Conservation (phyloP, 305 asterid species). For the Rubia peregrina region DNA sequence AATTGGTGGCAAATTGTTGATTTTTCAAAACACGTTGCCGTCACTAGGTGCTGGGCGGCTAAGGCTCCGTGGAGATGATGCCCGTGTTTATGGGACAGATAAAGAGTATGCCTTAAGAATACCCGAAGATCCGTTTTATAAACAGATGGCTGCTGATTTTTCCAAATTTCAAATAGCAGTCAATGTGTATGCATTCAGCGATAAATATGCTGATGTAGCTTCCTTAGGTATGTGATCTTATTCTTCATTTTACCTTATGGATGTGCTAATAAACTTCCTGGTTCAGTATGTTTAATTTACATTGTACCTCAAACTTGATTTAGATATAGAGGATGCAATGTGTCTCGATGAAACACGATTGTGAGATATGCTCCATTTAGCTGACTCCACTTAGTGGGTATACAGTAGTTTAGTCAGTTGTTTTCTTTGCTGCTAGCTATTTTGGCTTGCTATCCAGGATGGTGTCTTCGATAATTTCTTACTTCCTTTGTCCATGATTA, state of each 20-base stretch:
- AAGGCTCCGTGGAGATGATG: conserved; percentile 89
- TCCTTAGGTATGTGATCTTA: conserved; percentile 60
- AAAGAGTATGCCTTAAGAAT: conserved; percentile 77
- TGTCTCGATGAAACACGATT: background rate
- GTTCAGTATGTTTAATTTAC: background rate
- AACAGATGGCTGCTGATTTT: conserved; percentile 99
- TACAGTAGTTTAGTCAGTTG: background rate
- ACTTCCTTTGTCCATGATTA: background rate
- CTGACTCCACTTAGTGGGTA: background rate
- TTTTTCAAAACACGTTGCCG: conserved; percentile 86
- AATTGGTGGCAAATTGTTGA: conserved; percentile 94
- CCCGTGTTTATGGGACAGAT: conserved; percentile 79
- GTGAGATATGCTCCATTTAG: background rate
- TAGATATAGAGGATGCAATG: background rate
- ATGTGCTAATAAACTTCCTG: background rate
- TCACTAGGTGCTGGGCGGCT: conserved; percentile 92
- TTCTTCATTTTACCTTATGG: background rate
- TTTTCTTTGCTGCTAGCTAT: background rate
- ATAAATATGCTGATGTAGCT: conserved; percentile 84
- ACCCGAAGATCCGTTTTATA: conserved; percentile 97
- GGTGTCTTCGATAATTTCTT: background rate
- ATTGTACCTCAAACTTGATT: background rate
- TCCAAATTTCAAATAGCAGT: conserved; percentile 91
- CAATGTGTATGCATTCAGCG: conserved; percentile 85
- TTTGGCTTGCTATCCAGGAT: background rate